Base-by-base conservation (phyloP, 495 filamentous ascomycete genomes). In the Lophium mytilinum region DNA sequence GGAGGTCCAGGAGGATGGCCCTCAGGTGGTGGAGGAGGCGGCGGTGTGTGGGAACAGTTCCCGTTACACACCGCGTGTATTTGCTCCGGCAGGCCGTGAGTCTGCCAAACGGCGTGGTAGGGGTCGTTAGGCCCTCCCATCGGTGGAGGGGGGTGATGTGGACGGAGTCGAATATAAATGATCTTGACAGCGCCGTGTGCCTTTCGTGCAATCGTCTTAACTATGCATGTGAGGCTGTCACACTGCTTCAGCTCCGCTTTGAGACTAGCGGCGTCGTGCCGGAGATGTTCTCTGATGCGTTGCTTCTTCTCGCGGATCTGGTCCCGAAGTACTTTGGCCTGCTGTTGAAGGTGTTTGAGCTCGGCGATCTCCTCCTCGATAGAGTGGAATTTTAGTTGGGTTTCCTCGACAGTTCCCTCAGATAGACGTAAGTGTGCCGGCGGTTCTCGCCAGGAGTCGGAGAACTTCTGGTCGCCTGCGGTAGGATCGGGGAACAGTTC, bases 211-310 rank as follows among this genome's bases (percentile, higher is more conserved):
- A 69, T 58, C 17, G 60, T 52, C 30, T 60, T 53, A 10, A 69
- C 10, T 17, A 66, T 58, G 50, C 71, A 75, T 11, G 56, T 35
- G 35, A 75, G 21, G 36, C 60, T 70, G 53, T 73, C 68, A 54
- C 72, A 75, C 36, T 69, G 59, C 37, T 68, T 47, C 15, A 73
- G 42, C 24, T 70, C 60, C 40, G 68, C 49, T 36, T 57, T 58
- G 9, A 72, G 58, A 36, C 40, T 55, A 11, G 53, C 42, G 8
- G 64, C 50, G 47, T 70, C 62, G 18, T 58, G 9, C 40, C 60
- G 50, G 2, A 68, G 55, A 15, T 68, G 55, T 9, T 50, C 37
- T 12, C 58, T 51, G 47, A 71, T 57, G 12, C 57, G 45, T 14
- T 64, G 48, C 57, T 66, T 62, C 63, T 68, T 66, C 3, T 57